phyloP scores from a whole-genome alignment of 2,329 filamentous ascomycete species.

The Juglanconis oblonga region DNA sequence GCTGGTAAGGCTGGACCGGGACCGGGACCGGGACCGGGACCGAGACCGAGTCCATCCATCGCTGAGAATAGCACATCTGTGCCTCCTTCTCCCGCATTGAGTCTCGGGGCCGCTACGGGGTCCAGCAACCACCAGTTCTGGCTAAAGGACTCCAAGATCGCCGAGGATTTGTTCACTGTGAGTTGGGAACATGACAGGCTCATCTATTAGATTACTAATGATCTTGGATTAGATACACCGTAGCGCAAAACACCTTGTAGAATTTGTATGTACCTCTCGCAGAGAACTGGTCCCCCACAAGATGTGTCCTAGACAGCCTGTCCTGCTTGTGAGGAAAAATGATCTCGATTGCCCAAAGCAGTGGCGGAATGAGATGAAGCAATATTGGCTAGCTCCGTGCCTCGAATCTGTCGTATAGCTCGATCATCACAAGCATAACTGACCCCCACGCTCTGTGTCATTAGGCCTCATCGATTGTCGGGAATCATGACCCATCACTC shows the following conservation, averaged over 20 bases:
- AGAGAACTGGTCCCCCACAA: neutral
- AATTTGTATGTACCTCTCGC: slow-evolving; percentile 12
- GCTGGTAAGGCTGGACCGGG: neutral
- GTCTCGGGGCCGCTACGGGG: neutral
- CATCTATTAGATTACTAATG: slow-evolving; percentile 2
- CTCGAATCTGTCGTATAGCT: too few species aligned
- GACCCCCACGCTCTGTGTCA: neutral
- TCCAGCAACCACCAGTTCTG: slow-evolving; percentile 18
- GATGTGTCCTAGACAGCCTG: neutral
- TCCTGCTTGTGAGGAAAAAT: slow-evolving; percentile 2
- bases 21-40: neutral
- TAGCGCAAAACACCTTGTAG: slow-evolving; percentile 18
- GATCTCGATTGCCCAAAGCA: neutral
- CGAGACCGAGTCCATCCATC: neutral
- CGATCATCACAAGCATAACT: neutral
- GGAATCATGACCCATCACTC: slow-evolving; percentile 8
- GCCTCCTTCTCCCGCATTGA: neutral
- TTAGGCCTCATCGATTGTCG: slow-evolving; percentile 14
- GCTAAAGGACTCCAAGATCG: slow-evolving; percentile 19
- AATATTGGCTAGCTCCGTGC: too few species aligned
- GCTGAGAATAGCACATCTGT: neutral
- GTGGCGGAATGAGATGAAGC: neutral
- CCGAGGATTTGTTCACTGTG: slow-evolving; percentile 20
- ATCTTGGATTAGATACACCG: slow-evolving; percentile 15
- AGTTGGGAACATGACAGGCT: too few species aligned